These are phyloP conservation scores for Peronospora destructor DNA, from an alignment of 352 stramenopile species.

Conservation along the genomic window DNA sequence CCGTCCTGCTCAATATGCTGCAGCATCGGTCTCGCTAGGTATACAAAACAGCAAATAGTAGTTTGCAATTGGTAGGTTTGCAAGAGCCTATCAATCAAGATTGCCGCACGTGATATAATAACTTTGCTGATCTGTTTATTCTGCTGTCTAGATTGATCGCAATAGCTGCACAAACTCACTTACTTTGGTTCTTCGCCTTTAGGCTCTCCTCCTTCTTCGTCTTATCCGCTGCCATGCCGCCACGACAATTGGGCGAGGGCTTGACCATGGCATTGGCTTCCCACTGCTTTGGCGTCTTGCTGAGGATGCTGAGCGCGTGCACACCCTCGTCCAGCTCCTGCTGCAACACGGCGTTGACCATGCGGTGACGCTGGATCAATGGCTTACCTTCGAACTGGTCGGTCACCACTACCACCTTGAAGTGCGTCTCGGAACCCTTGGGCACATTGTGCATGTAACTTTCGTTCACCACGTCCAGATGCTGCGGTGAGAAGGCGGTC, in stretches of 20 bases:
- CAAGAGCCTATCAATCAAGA: not conserved
- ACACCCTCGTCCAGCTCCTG: conserved; percentile 84
- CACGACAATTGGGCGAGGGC: conserved; percentile 62
- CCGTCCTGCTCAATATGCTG: conserved; percentile 65
- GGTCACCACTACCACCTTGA: conserved; percentile 93
- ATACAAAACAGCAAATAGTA: not conserved
- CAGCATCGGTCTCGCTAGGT: conserved; percentile 34
- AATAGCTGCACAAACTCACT: conserved; percentile 2
- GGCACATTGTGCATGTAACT: conserved; percentile 94
- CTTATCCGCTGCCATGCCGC: conserved; percentile 64
- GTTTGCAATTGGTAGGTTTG: not conserved
- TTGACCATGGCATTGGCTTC: conserved; percentile 41
- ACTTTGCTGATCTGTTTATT: not conserved
- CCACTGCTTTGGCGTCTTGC: conserved; percentile 92
- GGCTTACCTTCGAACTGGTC: conserved; percentile 85
- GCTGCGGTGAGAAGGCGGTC: conserved; percentile 45
- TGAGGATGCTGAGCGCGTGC: conserved; percentile 92
- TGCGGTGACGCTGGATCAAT: conserved; percentile 85
- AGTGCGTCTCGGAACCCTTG: conserved; percentile 91
- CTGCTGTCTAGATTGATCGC: conserved; percentile 4
- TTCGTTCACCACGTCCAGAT: conserved; percentile 91
- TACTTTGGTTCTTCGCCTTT: conserved; percentile 16
- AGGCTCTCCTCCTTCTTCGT: conserved; percentile 50
- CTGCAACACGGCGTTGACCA: conserved; percentile 86
- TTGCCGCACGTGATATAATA: conserved; percentile 3